These are phyloP conservation scores for Ascochyta clinopodiicola DNA, from an alignment of 2,329 filamentous ascomycete genomes.

Conservation along the genomic window DNA sequence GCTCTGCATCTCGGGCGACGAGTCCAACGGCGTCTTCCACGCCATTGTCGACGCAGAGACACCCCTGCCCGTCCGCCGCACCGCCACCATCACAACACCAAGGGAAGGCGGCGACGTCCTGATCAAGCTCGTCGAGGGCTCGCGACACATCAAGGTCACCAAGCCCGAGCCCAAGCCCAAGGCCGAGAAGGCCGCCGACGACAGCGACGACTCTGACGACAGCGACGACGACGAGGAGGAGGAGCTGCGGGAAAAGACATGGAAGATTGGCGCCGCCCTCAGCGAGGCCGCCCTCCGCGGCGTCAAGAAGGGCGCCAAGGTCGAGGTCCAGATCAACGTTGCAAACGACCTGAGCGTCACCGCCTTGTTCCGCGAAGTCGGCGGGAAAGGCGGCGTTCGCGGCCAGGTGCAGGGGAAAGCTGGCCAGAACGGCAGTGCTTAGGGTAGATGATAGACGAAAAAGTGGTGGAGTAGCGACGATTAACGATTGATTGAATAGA, in stretches of 20 bases:
- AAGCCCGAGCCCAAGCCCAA: slow-evolving; percentile 82
- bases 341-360: slow-evolving; percentile 79
- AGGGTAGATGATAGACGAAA: neutral
- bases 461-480: neutral
- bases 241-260: slow-evolving; percentile 87
- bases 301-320: slow-evolving; percentile 86
- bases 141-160: slow-evolving; percentile 89
- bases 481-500: slow-evolving; percentile 14
- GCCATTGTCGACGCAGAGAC: slow-evolving; percentile 86
- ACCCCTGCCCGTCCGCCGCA: slow-evolving; percentile 85
- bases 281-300: slow-evolving; percentile 85
- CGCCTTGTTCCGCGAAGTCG: slow-evolving; percentile 83
- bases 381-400: slow-evolving; percentile 74
- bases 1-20: slow-evolving; percentile 67
- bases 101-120: slow-evolving; percentile 86
- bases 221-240: slow-evolving; percentile 74
- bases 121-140: slow-evolving; percentile 86
- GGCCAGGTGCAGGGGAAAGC: slow-evolving; percentile 40
- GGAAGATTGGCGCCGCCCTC: slow-evolving; percentile 83
- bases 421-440: slow-evolving; percentile 39
- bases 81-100: slow-evolving; percentile 77
- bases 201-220: slow-evolving; percentile 67
- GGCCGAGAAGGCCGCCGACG: slow-evolving; percentile 66
- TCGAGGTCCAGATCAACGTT: slow-evolving; percentile 93
- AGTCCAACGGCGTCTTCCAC: slow-evolving; percentile 72